A percentile compares a stretch with the other conserved stretches of the same genome.
These are phyloP conservation scores for Penicillium malachiteum DNA, from an alignment of 495 filamentous ascomycete genomes.

Conservation along the genomic window DNA sequence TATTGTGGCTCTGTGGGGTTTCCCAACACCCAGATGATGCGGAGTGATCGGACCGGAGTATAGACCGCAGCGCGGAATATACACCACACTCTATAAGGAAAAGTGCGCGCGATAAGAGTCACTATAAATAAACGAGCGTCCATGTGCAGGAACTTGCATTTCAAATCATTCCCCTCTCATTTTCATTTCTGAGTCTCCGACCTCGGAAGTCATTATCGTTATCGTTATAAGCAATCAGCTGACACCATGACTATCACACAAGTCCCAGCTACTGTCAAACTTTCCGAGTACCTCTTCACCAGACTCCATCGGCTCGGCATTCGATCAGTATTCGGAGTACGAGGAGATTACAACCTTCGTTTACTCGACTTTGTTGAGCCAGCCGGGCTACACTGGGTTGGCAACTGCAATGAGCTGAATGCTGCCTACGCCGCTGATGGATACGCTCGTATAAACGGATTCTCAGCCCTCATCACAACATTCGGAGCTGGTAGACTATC, in stretches of 20 bases:
- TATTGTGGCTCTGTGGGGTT: too few species aligned
- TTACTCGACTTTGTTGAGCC: slow-evolving; percentile 63
- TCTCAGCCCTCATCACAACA: slow-evolving; percentile 68
- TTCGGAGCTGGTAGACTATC: slow-evolving; percentile 76
- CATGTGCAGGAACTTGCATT: too few species aligned
- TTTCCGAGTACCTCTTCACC: slow-evolving; percentile 15
- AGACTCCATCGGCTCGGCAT: slow-evolving; percentile 7
- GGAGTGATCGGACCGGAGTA: too few species aligned
- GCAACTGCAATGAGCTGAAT: slow-evolving; percentile 75
- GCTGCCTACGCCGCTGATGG: slow-evolving; percentile 77
- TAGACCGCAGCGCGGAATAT: too few species aligned
- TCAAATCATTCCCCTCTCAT: too few species aligned
- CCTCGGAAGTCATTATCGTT: too few species aligned
- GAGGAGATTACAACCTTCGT: slow-evolving; percentile 69
- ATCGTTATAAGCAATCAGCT: not conserved
- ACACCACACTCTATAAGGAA: too few species aligned
- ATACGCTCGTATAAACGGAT: slow-evolving; percentile 68
- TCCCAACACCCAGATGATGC: too few species aligned
- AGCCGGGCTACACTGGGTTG: slow-evolving; percentile 63
- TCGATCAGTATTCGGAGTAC: slow-evolving; percentile 11
- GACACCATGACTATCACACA: not conserved
- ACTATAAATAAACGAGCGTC: too few species aligned
- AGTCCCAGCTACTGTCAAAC: not conserved
- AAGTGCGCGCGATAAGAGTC: too few species aligned
- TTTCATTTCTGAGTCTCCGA: too few species aligned